Base-by-base conservation (phyloP, 164 flowering plant genomes). In the Tetracentron sinense region DNA sequence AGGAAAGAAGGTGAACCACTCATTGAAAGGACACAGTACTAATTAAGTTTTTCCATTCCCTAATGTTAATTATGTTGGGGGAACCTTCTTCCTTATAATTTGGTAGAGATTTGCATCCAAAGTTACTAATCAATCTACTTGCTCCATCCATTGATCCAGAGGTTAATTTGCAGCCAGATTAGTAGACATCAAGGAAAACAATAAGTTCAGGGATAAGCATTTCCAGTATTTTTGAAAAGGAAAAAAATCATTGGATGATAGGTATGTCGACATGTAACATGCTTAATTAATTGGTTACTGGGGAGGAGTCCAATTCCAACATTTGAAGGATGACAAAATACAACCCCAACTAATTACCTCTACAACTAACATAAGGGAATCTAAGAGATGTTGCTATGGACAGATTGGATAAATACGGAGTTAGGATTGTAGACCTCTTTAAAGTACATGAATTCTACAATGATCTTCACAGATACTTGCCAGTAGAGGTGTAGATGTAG, bases 201-300 rank as follows among this genome's bases (percentile, higher is more conserved):
- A 59, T 17, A 90, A 86, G 68, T 90, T 88, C 71, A 78, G 51
- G 56, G 63, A 66, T 50, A 50, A 17, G n/a, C 25, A 19, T 11
- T 64, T 44, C 31, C 27, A 56, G 22, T 16, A 21, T 27, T 49
- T 31, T 6, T n/a, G n/a, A n/a, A n/a, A n/a, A n/a, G n/a, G n/a
- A n/a, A n/a, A n/a, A n/a, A n/a, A n/a, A 31, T 15, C 16, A 26
- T 42, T 27, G 31, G 21, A 50, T 71, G 46, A 72, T 75, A 90
- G 97, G 67, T 81, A 60, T 69, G 82, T 87, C n/a, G 85, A 85
- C 53, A 46, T 85, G 74, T 88, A 96, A 90, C 96, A 88, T 75
- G 90, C 93, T 48, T 74, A n/a, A n/a, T n/a, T 88, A 64, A 74
- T 69, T 58, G 93, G 96, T 42, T 85, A 87, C 20, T 91, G 95